Evolutionary conservation across 139 green algal genomes (phyloP), one percentile per base, ranked within the genome.

Genomic region (Closterium sp.): DNA sequence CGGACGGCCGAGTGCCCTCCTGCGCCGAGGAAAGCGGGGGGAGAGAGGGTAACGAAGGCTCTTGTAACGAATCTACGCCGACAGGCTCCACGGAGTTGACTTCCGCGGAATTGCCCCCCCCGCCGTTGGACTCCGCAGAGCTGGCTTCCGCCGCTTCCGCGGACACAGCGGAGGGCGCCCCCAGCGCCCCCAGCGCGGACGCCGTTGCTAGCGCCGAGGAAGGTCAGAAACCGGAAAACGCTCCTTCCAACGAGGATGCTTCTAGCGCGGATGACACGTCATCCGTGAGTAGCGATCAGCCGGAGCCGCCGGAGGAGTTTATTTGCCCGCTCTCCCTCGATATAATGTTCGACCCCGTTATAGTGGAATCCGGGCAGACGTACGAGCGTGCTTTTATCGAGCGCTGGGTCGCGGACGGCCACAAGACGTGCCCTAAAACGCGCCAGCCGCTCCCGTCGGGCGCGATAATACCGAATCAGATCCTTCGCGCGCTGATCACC

Each of bases 301-400:
- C 85, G 31, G 31, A 89, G 87, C 87, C 87, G 24, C 87, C 87
- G 10, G 87, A 89, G 31, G 87, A 89, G 87, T 89, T 89, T 27
- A n/a, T 45, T 24, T 89, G 87, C 17, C 87, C 87, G 29, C 31
- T 89, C 9, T 89, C 87, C 27, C 31, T 89, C 28, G 87, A 89
- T n/a, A 45, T 89, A 19, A 89, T 89, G 87, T 45, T n/a, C 24
- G 87, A 89, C 87, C 87, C 87, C 27, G 87, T 89, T 22, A 89
- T 89, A 28, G 31, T 89, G 28, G 28, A 34, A 29, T 89, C 87
- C 6, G 87, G 87, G 31, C 87, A 89, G 19, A 89, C 87, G 19
- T 89, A 70, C 30, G 87, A 89, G 87, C 87, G 87, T n/a, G 87
- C 87, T 34, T 89, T 70, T 31, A 89, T 89, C 87, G 31, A 34